Conservation (phyloP, 345 rosid genomes). For the Salix arbutifolia region DNA sequence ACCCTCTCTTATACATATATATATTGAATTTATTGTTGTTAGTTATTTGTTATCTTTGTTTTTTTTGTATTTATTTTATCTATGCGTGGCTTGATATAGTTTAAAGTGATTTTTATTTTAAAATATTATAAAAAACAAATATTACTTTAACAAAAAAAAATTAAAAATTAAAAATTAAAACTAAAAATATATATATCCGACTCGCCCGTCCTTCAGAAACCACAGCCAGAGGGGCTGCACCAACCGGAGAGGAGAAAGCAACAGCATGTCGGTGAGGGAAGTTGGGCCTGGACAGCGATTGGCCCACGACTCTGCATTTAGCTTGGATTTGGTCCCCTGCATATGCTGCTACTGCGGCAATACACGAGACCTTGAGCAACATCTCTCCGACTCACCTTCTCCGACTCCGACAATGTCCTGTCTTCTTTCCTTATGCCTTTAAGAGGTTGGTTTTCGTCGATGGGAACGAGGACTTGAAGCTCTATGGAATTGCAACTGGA, state of each 20-base stretch:
- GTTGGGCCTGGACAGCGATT: conserved; percentile 2
- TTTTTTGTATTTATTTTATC: too few species aligned
- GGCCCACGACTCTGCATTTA: conserved; percentile 44
- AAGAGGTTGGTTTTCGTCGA: not conserved
- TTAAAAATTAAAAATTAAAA: too few species aligned
- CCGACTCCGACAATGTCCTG: not conserved
- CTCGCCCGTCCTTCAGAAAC: conserved; percentile 21
- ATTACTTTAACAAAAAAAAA: too few species aligned
- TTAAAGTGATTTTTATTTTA: too few species aligned
- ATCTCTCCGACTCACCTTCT: not conserved
- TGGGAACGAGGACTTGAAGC: not conserved
- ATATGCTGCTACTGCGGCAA: conserved; percentile 8
- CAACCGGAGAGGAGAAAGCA: conserved; percentile 16
- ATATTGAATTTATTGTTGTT: too few species aligned
- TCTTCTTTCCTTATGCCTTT: not conserved
- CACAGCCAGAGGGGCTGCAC: conserved; percentile 24
- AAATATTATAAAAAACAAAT: too few species aligned
- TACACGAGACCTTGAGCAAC: conserved; percentile 53
- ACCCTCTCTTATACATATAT: too few species aligned
- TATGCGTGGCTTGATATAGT: too few species aligned
- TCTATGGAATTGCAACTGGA: not conserved
- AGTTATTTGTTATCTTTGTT: too few species aligned
- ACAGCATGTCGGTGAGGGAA: conserved; percentile 5
- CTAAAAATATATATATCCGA: too few species aligned
- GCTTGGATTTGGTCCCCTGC: conserved; percentile 35